Evolutionary conservation across 1,284 basidiomycete genomes (phyloP), one percentile per base, ranked within the genome.

Genomic region (Vanrija humicola): DNA sequence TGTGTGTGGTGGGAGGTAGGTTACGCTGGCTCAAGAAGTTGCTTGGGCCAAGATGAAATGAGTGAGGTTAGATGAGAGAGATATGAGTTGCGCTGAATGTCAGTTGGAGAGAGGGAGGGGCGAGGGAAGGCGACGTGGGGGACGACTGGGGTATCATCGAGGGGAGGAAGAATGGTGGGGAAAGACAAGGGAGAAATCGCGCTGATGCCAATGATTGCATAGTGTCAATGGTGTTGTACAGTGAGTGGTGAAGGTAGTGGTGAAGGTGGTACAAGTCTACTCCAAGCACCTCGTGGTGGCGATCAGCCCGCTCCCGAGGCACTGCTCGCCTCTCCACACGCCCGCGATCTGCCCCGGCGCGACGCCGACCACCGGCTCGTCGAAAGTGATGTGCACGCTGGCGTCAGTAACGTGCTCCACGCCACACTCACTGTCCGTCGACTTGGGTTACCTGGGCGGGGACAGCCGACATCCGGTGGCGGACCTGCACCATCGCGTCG

Each of bases 231-330:
- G 34, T 34, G 34, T 34, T 34, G 34, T 34, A 34, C 34, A 34
- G 12, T 34, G 34, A 34, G 34, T 34, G 34, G 34, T 34, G 34
- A 34, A 12, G 12, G 34, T 34, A 10, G 34, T 34, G 34, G 12
- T 12, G 34, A 14, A 34, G 28, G 10, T 34, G 12, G 34, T 34
- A 34, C 34, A 34, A 14, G 16, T 19, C 38, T 48, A 54, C 10
- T 47, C 52, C 26, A 21, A 23, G 25, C 67, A 68, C 26, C 23
- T 45, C 2, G 70, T 75, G 38, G 68, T 62, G 10, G 60, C 65
- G 52, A 94, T 90, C 12, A 81, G 76, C 18, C 89, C 93, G 67
- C 87, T 89, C 3, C 92, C 92, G 23, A 95, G 78, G 75, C 90
- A 93, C 84, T 86, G 86, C 52, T 86, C 82, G 2, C 78, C 83